Conservation (phyloP, 1,139 yeast species). For the Debaryomyces coudertii region DNA sequence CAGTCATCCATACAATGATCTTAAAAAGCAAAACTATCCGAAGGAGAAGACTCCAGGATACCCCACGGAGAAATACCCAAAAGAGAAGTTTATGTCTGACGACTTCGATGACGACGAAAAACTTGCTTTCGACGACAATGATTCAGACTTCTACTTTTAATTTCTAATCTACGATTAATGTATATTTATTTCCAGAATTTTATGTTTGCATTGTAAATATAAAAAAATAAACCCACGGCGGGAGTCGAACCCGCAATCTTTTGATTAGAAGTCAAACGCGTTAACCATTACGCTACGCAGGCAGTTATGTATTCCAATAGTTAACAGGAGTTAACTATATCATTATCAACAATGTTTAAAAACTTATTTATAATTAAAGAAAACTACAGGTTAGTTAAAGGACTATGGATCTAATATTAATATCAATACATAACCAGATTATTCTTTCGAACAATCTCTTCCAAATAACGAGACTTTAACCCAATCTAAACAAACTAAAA, state of each 20-base stretch:
- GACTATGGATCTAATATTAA: neutral
- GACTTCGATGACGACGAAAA: conserved; percentile 6
- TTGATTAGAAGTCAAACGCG: conserved; percentile 39
- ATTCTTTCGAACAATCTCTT: conserved; percentile 74
- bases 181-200: neutral
- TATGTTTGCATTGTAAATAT: neutral
- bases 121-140: conserved; percentile 4
- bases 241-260: conserved; percentile 40
- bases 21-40: neutral
- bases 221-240: conserved; percentile 30
- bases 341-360: no score
- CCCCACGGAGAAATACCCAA: neutral
- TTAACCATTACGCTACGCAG: conserved; percentile 37
- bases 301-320: no score
- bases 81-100: neutral
- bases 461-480: conserved; percentile 83
- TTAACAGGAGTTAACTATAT: no score
- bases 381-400: no score
- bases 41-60: conserved; percentile 1
- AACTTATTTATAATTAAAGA: no score
- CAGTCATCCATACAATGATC: conserved; percentile 1
- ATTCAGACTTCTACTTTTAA: conserved; percentile 10
- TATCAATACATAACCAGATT: conserved; percentile 13
- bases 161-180: neutral
- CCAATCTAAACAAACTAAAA: conserved; percentile 87